Conservation (phyloP, 2,329 filamentous ascomycete genomes). For the Penicillium vulpinum region DNA sequence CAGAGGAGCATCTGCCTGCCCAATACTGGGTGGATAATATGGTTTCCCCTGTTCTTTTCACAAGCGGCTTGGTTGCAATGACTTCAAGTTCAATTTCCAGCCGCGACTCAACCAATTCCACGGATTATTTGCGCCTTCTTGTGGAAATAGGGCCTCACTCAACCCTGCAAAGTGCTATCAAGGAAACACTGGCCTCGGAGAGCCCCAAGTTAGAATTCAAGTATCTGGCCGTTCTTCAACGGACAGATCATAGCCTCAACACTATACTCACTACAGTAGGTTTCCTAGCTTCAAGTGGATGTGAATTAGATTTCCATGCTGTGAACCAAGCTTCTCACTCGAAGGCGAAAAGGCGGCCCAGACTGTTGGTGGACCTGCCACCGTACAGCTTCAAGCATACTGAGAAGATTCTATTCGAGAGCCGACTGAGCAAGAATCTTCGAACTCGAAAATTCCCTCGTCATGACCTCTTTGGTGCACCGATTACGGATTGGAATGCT, state of each 20-base stretch:
- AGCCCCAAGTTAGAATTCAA: slow-evolving; percentile 10
- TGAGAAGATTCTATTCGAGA: slow-evolving; percentile 25
- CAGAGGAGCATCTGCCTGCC: slow-evolving; percentile 11
- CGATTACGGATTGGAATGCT: slow-evolving; percentile 31
- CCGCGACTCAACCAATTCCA: not conserved
- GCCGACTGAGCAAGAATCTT: slow-evolving; percentile 29
- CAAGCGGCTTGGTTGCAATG: slow-evolving; percentile 21
- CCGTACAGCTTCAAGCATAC: slow-evolving; percentile 33
- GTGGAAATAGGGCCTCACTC: slow-evolving; percentile 37
- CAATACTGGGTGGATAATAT: slow-evolving; percentile 37
- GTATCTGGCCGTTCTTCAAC: slow-evolving; percentile 30
- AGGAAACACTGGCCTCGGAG: slow-evolving; percentile 20
- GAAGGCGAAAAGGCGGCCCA: slow-evolving; percentile 1
- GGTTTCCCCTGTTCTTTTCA: slow-evolving; percentile 33
- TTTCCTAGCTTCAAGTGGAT: slow-evolving; percentile 20
- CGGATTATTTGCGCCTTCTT: slow-evolving; percentile 19
- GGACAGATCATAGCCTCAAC: slow-evolving; percentile 21
- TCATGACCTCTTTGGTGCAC: slow-evolving; percentile 34
- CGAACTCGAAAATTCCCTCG: slow-evolving; percentile 28
- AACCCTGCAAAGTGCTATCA: slow-evolving; percentile 31
- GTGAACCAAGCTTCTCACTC: slow-evolving; percentile 21
- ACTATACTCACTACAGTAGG: slow-evolving; percentile 24
- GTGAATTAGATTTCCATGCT: slow-evolving; percentile 22
- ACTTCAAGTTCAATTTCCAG: not conserved
- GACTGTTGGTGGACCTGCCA: slow-evolving; percentile 28